Conservation (phyloP, 2,329 filamentous ascomycete species). For the Chaetomium globosum region DNA sequence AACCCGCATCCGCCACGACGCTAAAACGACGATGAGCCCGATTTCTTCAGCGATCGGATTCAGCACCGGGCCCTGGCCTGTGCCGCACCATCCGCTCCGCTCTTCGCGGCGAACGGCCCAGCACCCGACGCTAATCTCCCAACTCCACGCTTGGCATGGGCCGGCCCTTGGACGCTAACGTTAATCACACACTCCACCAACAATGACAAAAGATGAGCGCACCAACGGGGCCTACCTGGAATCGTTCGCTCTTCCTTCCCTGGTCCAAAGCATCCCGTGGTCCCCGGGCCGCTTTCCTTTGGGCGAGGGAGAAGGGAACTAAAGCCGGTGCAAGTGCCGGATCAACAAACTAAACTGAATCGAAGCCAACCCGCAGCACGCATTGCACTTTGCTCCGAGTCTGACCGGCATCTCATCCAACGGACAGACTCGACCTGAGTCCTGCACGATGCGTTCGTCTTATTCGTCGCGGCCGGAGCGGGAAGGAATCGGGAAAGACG, state of each 20-base stretch:
- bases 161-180: slow-evolving; percentile 1
- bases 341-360: too few relatives aligned
- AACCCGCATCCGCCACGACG: background rate
- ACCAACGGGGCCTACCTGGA: slow-evolving; percentile 2
- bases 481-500: slow-evolving; percentile 11
- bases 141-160: slow-evolving; percentile 9
- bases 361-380: background rate
- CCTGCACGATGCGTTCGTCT: background rate
- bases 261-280: background rate
- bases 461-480: slow-evolving; percentile 1
- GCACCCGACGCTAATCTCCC: slow-evolving; percentile 11
- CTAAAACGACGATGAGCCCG: slow-evolving; percentile 5
- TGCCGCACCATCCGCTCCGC: slow-evolving; percentile 18
- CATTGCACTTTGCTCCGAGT: background rate
- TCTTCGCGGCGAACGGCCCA: slow-evolving; percentile 12
- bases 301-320: too few relatives aligned
- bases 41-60: background rate
- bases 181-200: slow-evolving; percentile 7
- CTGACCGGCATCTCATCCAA: background rate
- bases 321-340: background rate
- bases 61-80: background rate
- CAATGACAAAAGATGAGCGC: slow-evolving; percentile 7
- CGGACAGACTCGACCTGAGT: background rate
- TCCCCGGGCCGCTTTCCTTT: background rate
- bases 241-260: background rate